Conservation (phyloP, 495 filamentous ascomycete species). For the Chaetomium fimeti region DNA sequence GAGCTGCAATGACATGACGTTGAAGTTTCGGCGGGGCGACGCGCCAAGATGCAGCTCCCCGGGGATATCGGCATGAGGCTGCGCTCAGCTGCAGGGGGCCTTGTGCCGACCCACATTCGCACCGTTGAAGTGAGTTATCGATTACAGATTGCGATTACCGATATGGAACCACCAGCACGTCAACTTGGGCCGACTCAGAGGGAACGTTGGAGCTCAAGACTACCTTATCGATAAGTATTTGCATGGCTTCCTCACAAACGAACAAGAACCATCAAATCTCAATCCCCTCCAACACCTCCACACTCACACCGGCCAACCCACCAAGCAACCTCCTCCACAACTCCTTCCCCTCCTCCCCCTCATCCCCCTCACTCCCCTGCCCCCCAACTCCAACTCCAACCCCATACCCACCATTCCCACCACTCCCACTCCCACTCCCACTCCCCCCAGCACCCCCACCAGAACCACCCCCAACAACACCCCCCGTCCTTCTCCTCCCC, state of each 20-base stretch:
- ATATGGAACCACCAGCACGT: no score
- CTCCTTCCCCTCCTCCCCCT: background rate
- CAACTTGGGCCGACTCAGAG: no score
- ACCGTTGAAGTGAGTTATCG: no score
- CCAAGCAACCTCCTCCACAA: constrained; percentile 6
- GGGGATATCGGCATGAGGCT: background rate
- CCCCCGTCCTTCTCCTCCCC: constrained; percentile 27
- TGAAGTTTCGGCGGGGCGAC: constrained; percentile 1
- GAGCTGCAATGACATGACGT: background rate
- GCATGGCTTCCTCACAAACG: no score
- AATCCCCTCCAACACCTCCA: background rate
- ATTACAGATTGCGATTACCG: no score
- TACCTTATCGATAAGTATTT: no score
- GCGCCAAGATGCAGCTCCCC: background rate
- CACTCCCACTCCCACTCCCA: background rate
- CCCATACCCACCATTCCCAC: background rate
- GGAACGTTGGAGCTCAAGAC: no score
- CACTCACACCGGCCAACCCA: background rate
- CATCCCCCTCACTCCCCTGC: no score
- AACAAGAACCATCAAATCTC: background rate
- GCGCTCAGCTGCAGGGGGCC: background rate
- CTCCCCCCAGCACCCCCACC: constrained; percentile 11
- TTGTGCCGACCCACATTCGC: background rate
- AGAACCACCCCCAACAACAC: background rate
- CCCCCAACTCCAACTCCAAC: no score